Conservation (phyloP, 352 stramenopile species). For the Phytophthora gonapodyides region DNA sequence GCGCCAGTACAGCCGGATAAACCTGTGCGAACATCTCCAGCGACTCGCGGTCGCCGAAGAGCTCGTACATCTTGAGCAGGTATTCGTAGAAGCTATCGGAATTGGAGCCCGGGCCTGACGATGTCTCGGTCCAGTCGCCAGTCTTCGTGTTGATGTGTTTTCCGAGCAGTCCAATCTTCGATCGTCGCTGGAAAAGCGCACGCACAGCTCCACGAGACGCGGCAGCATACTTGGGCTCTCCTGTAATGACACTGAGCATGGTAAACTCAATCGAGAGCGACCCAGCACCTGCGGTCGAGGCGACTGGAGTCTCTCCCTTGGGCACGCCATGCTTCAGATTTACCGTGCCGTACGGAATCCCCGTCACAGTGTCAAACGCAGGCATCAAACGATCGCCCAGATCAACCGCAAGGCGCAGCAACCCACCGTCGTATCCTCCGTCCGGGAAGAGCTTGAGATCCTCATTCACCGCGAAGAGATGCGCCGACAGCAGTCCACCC, state of each 20-base stretch:
- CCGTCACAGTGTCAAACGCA: conserved; percentile 96
- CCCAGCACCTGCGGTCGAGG: conserved; percentile 95
- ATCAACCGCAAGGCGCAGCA: conserved; percentile 95
- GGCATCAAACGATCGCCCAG: conserved; percentile 95
- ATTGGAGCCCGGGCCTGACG: conserved; percentile 91
- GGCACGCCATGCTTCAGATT: conserved; percentile 94
- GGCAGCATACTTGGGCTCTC: conserved; percentile 66
- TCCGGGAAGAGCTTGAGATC: conserved; percentile 54
- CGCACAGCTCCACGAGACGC: conserved; percentile 69
- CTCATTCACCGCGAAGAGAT: conserved; percentile 77
- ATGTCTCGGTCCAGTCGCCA: conserved; percentile 84
- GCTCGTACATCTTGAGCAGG: conserved; percentile 96
- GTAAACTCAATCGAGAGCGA: conserved; percentile 98
- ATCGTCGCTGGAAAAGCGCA: conserved; percentile 77
- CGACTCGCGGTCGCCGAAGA: conserved; percentile 93
- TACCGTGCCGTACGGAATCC: conserved; percentile 97
- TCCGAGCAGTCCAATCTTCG: conserved; percentile 90
- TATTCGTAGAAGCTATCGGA: conserved; percentile 99
- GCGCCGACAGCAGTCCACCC: conserved; percentile 90
- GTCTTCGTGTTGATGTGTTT: conserved; percentile 96
- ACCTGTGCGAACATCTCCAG: conserved; percentile 91
- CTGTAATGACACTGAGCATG: conserved; percentile 90
- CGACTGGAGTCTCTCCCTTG: conserved; percentile 93
- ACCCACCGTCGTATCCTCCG: conserved; percentile 90
- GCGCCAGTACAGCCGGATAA: conserved; percentile 63